Conservation (phyloP, 345 rosid genomes). For the Aquilaria yunnanensis region DNA sequence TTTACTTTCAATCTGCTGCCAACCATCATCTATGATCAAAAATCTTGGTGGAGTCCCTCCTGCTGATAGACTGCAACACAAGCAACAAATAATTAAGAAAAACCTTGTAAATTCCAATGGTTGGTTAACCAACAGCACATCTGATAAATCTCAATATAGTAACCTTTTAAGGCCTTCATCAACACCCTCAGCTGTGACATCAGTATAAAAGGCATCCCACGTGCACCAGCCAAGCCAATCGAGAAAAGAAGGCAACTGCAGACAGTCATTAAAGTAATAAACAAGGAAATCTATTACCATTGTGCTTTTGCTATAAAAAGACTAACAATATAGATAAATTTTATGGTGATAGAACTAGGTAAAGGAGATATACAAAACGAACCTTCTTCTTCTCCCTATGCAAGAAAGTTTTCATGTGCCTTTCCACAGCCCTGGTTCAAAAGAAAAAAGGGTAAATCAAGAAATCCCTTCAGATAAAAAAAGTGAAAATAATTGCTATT, state of each 20-base stretch:
- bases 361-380: neutral
- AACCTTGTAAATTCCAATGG: neutral
- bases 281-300: neutral
- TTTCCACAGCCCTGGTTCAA: conserved; percentile 67
- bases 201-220: conserved; percentile 99
- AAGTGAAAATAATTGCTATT: neutral
- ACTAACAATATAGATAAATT: conserved; percentile 7
- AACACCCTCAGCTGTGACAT: conserved; percentile 95
- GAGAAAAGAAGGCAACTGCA: conserved; percentile 74
- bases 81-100: conserved; percentile 18
- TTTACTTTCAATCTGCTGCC: conserved; percentile 95
- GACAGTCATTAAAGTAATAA: conserved; percentile 11
- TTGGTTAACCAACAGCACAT: conserved; percentile 5
- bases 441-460: neutral
- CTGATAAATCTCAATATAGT: conserved; percentile 3
- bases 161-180: conserved; percentile 92
- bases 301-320: neutral
- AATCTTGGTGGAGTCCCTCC: conserved; percentile 96
- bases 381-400: conserved; percentile 92
- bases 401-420: conserved; percentile 78
- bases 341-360: conserved; percentile 5
- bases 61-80: conserved; percentile 59
- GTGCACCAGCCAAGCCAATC: conserved; percentile 99
- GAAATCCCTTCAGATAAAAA: conserved; percentile 1
- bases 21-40: conserved; percentile 94